Base-by-base conservation (phyloP, 2,329 filamentous ascomycete genomes). In the Colletotrichum aenigma region DNA sequence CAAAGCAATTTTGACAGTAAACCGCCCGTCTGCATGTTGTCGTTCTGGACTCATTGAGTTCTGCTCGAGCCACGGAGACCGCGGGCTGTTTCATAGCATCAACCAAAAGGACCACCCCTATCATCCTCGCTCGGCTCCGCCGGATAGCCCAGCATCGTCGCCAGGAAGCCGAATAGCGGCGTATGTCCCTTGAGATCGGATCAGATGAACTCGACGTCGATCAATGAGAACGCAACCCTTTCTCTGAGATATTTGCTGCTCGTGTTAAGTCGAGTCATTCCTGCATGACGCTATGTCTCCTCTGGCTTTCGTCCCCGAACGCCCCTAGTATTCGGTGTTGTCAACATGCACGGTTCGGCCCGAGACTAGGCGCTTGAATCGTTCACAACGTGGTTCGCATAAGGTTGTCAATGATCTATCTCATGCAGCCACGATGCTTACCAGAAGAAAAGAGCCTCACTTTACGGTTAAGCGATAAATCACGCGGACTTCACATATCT, bases 281-380 rank as follows among this genome's bases (percentile, higher is more conserved):
- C 13, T 52, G 21, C 64, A 21, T 65, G 12, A 60, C 64, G 43
- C 64, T 65, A 34, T 30, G 67, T 60, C 32, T 16, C 18, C 60
- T 15, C 21, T 6, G 5, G 26, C 7, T 7, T 60, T 69, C 70
- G 30, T 76, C 65, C 70, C 74, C 74, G 58, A 36, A 21, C 2
- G 21, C 26, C 56, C 18, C 24, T 21, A 9, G 8, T 36, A 10
- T 9, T 28, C 18, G 55, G 12, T 65, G 73, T 61, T 52, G 48
- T 61, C 56, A 74, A 64, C 15, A 62, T 76, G 74, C 74, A 76
- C 70, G 32, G 65, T 76, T 74, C 74, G 74, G 74, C 70, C 70
- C 74, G 74, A 66, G 65, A 60, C 18, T 70, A 74, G 43, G 43
- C 30, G 21, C 24, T 34, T 26, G 26, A 65, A 60, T 36, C 48